These are phyloP conservation scores for Chenopodium suecicum DNA, from an alignment of 148 eudicot species.

Conservation along the genomic window DNA sequence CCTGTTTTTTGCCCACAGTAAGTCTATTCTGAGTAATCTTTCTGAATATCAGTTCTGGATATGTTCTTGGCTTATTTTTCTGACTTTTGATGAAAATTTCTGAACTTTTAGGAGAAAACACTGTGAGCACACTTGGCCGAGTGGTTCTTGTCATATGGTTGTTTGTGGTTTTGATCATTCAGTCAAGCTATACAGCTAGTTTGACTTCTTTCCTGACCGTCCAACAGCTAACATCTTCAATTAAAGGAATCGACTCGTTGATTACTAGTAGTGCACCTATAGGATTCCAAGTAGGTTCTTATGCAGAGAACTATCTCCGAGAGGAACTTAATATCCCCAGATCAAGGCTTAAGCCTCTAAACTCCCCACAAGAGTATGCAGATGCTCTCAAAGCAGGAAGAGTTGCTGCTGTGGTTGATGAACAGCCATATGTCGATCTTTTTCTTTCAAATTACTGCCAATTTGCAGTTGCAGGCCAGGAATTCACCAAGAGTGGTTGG, in stretches of 20 bases:
- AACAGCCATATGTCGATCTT: constrained; percentile 67
- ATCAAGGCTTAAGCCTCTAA: constrained; percentile 64
- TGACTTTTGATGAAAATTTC: background rate
- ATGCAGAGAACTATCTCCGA: constrained; percentile 57
- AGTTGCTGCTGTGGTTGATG: constrained; percentile 92
- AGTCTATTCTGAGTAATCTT: constrained; percentile 31
- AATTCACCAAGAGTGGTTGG: constrained; percentile 84
- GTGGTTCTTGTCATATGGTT: constrained; percentile 82
- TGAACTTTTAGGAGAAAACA: constrained; percentile 71
- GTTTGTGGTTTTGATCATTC: constrained; percentile 77
- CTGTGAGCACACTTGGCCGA: constrained; percentile 82
- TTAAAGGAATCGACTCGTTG: constrained; percentile 73
- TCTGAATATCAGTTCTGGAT: background rate
- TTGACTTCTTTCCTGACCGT: constrained; percentile 85
- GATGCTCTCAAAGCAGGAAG: constrained; percentile 56
- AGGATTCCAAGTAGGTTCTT: constrained; percentile 87
- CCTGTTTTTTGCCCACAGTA: constrained; percentile 73
- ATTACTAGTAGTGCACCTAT: constrained; percentile 46
- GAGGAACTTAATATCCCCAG: constrained; percentile 67
- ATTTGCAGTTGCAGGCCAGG: constrained; percentile 62
- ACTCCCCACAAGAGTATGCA: constrained; percentile 67
- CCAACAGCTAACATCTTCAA: constrained; percentile 66
- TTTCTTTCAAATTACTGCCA: constrained; percentile 61
- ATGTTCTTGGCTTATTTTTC: background rate
- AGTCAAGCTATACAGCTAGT: constrained; percentile 93